phyloP scores from a whole-genome alignment of 2,329 filamentous ascomycete species.

The Aspergillus oerlinghausenensis region DNA sequence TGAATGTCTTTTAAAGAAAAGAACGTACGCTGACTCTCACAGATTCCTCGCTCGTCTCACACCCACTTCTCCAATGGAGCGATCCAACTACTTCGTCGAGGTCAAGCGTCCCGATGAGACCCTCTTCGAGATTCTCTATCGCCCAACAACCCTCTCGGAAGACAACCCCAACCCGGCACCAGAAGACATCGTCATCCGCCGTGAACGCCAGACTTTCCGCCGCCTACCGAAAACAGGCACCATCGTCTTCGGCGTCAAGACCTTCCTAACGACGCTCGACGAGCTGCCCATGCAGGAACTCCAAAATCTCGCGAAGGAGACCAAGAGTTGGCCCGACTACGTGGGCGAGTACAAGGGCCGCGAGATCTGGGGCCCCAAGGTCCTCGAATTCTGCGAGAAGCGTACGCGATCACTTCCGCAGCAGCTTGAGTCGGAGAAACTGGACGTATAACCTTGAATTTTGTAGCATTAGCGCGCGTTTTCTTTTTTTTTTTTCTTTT shows the following conservation, averaged over 20 bases:
- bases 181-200: constrained; percentile 44
- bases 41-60: constrained; percentile 47
- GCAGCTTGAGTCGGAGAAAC: constrained; percentile 1
- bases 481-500: neutral
- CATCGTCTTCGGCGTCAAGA: constrained; percentile 49
- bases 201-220: constrained; percentile 49
- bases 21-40: constrained; percentile 1
- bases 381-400: constrained; percentile 34
- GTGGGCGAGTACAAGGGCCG: constrained; percentile 44
- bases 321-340: constrained; percentile 43
- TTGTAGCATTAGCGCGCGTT: constrained; percentile 15
- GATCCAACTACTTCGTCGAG: constrained; percentile 49
- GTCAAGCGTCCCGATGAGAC: constrained; percentile 35
- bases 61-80: constrained; percentile 43
- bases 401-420: constrained; percentile 7
- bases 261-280: constrained; percentile 39
- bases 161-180: constrained; percentile 32
- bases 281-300: constrained; percentile 40
- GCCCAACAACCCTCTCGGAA: constrained; percentile 38
- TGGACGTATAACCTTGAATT: constrained; percentile 13
- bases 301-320: constrained; percentile 40
- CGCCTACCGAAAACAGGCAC: constrained; percentile 41
- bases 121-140: constrained; percentile 43
- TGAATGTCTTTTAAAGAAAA: neutral
- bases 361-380: constrained; percentile 39